Base-by-base conservation (phyloP, 2,329 filamentous ascomycete genomes). In the Rasamsonia emersonii region DNA sequence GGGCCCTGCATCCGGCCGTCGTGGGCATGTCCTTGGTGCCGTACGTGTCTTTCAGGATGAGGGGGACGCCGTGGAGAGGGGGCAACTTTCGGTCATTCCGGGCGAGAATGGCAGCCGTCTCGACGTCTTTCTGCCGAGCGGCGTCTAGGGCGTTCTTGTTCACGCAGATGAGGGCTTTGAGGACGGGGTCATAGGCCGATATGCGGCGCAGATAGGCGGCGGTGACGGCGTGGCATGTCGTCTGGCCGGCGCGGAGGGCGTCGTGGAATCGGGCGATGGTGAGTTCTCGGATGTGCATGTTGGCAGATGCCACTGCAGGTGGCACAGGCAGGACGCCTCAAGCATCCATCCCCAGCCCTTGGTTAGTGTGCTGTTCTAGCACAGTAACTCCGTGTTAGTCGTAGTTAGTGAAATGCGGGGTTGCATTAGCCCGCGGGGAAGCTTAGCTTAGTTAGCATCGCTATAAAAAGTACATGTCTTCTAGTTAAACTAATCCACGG, bases 11-110 rank as follows among this genome's bases (percentile, higher is more conserved):
- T 4, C 66, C 72, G 0, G 69, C 75, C 0, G 74, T 79, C 1
- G 76, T 80, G 25, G 66, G 66, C 53, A 75, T 67, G 13, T 66
- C 64, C 0, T 50, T 41, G 0, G 72, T 71, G 34, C 77, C 68
- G 46, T 69, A 77, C 45, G 79, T 81, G 53, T 81, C 77, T 49
- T 81, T 81, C 4, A 80, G 53, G 4, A 81, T 46, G 9, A 78
- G 51, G 0, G 77, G 76, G 11, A 81, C 61, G 46, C 76, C 77
- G 49, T 79, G 75, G 1, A 81, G 57, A 1, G 37, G 36, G 8
- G 32, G 42, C 14, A 47, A 35, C 7, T 32, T 13, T 0, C 10
- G 13, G 9, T 28, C 29, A 3, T 30, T 29, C 10, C 32, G 16
- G 14, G n/a, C n/a, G n/a, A 42, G 33, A 11, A 37, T 14, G 4